phyloP scores from a whole-genome alignment of 176 grass and related monocot species.

The Panicum miliaceum region DNA sequence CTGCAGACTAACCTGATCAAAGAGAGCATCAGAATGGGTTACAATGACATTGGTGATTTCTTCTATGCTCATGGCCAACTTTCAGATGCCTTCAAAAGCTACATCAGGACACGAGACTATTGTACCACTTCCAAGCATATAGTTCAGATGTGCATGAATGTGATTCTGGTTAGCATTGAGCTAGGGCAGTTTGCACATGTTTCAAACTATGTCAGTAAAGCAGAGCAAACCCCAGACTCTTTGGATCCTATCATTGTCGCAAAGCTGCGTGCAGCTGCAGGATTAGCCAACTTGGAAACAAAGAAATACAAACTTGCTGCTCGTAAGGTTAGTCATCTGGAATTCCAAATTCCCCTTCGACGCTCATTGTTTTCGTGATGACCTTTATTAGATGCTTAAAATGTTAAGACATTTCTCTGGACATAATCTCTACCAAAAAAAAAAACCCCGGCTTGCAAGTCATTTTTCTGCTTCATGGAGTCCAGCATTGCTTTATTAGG shows the following conservation, averaged over 20 bases:
- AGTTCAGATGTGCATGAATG: constrained; percentile 97
- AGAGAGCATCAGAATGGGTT: constrained; percentile 99
- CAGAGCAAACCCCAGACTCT: constrained; percentile 76
- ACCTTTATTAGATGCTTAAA: neutral
- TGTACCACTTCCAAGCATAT: constrained; percentile 99
- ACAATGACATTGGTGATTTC: constrained; percentile 94
- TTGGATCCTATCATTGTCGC: constrained; percentile 54
- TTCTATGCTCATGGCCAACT: constrained; percentile 85
- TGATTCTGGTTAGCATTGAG: constrained; percentile 93
- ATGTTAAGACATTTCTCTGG: neutral
- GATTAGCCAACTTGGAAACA: constrained; percentile 77
- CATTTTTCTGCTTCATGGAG: constrained; percentile 16
- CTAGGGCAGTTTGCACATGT: constrained; percentile 88
- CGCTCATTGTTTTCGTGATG: neutral
- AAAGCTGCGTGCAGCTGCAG: constrained; percentile 84
- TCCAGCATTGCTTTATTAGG: neutral
- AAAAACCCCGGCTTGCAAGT: neutral
- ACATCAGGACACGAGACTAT: constrained; percentile 93
- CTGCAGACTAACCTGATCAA: constrained; percentile 95
- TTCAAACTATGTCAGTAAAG: constrained; percentile 90
- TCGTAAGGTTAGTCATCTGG: constrained; percentile 69
- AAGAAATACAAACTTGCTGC: constrained; percentile 98
- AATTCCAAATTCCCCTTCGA: constrained; percentile 4
- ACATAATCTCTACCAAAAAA: neutral
- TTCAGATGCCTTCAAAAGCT: constrained; percentile 92